A percentile compares a stretch with the other conserved stretches of the same genome.
phyloP scores from a whole-genome alignment of 331 rosid species.

The Rosa hybrid region DNA sequence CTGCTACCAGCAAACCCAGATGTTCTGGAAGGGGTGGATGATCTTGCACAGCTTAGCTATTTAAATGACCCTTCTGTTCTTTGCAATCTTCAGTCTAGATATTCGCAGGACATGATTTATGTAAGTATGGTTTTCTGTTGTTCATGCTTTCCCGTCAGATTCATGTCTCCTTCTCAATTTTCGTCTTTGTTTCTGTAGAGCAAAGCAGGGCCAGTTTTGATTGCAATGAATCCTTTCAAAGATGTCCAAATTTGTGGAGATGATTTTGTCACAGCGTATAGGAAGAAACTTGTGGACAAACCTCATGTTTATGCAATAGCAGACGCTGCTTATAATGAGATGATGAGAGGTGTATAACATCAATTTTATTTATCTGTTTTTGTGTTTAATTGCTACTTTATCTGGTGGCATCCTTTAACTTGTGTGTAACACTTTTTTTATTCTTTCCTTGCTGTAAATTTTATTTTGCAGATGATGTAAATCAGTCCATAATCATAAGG shows the following conservation, averaged over 20 bases:
- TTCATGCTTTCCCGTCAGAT: constrained; percentile 9
- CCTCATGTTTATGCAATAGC: constrained; percentile 88
- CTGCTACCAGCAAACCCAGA: constrained; percentile 93
- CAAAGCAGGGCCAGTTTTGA: constrained; percentile 86
- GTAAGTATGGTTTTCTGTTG: constrained; percentile 47
- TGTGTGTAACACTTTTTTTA: constrained; percentile 31
- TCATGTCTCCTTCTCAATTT: constrained; percentile 23
- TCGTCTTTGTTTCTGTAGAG: constrained; percentile 58
- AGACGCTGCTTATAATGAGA: constrained; percentile 76
- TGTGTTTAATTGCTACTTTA: background rate
- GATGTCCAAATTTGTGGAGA: constrained; percentile 64
- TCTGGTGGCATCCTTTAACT: constrained; percentile 20
- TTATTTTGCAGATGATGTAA: constrained; percentile 71
- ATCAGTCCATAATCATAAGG: constrained; percentile 95
- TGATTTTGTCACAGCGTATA: constrained; percentile 60
- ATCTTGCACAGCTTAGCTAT: constrained; percentile 87
- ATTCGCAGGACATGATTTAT: constrained; percentile 74
- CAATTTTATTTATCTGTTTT: constrained; percentile 9
- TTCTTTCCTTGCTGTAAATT: constrained; percentile 22
- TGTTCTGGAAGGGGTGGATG: constrained; percentile 83
- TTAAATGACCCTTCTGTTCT: constrained; percentile 91
- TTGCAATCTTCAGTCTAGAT: constrained; percentile 71
- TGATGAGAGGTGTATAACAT: constrained; percentile 71
- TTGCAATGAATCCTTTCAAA: constrained; percentile 89
- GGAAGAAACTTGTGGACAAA: constrained; percentile 50